Conservation (phyloP, 495 filamentous ascomycete species). For the Acidomyces sp. region DNA sequence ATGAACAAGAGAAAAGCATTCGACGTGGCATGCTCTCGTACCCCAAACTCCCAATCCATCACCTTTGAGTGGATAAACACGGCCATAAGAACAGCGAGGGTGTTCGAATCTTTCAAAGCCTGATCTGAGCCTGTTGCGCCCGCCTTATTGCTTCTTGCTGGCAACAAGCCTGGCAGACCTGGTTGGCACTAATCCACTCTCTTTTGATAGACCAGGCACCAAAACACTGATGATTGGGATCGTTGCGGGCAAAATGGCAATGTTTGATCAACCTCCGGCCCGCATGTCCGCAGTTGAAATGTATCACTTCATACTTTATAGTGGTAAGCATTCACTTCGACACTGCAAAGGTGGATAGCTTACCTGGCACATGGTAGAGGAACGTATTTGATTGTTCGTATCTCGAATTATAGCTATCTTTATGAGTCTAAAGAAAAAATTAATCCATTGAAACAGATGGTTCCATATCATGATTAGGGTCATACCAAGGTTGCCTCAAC, state of each 20-base stretch:
- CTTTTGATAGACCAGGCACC: slow-evolving; percentile 42
- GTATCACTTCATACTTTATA: slow-evolving; percentile 46
- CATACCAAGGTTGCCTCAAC: too few relatives aligned
- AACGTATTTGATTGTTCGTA: too few relatives aligned
- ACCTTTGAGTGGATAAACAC: too few relatives aligned
- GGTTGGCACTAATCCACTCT: slow-evolving; percentile 35
- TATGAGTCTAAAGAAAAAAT: too few relatives aligned
- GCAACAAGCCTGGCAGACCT: slow-evolving; percentile 35
- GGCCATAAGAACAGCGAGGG: too few relatives aligned
- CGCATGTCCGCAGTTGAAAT: slow-evolving; percentile 47
- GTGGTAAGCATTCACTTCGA: neutral
- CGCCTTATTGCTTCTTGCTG: slow-evolving; percentile 6
- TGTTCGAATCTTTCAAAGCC: slow-evolving; percentile 8
- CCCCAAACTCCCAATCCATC: neutral
- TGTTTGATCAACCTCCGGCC: slow-evolving; percentile 43
- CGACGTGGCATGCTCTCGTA: slow-evolving; percentile 12
- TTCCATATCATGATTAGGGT: too few relatives aligned
- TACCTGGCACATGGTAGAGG: slow-evolving; percentile 14
- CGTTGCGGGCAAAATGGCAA: slow-evolving; percentile 58
- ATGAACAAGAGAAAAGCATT: slow-evolving; percentile 6
- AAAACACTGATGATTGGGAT: slow-evolving; percentile 49
- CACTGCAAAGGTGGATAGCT: neutral
- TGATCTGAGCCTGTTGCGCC: slow-evolving; percentile 10
- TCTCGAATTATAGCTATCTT: too few relatives aligned
- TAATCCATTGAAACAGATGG: too few relatives aligned